phyloP scores from a whole-genome alignment of 139 green algal species.

The Asterochloris erici region DNA sequence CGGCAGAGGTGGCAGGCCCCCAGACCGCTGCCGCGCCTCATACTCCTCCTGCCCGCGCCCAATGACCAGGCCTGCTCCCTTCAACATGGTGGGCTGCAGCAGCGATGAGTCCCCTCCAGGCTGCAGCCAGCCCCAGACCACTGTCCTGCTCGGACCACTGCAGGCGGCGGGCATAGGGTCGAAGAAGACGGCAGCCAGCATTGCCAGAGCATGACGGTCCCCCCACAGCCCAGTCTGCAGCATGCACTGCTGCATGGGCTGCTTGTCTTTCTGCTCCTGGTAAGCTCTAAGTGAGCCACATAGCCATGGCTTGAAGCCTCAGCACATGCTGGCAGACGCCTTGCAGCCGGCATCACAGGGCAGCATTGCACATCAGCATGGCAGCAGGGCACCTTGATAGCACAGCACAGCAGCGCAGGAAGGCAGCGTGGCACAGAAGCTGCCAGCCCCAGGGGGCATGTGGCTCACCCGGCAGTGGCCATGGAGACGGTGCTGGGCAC shows the following conservation, averaged over 20 bases:
- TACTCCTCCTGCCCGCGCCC: constrained; percentile 2
- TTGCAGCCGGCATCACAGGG: neutral
- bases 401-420: neutral
- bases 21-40: constrained; percentile 8
- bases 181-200: neutral
- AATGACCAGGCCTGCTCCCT: constrained; percentile 7
- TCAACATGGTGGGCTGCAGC: constrained; percentile 5
- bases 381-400: neutral
- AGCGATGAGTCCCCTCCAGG: neutral
- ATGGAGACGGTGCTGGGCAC: neutral
- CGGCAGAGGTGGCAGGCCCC: neutral
- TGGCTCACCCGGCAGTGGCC: neutral
- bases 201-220: neutral
- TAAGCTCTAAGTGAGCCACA: neutral
- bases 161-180: neutral
- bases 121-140: constrained; percentile 13
- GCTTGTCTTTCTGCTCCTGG: neutral
- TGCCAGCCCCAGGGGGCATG: neutral
- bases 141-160: neutral
- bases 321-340: too few species aligned
- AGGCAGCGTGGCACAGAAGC: neutral
- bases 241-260: neutral
- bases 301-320: too few species aligned
- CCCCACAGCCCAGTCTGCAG: neutral
- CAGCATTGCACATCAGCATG: neutral